Evolutionary conservation across 1,139 yeast species (phyloP).

Genomic region (Debaryomyces sp.): DNA sequence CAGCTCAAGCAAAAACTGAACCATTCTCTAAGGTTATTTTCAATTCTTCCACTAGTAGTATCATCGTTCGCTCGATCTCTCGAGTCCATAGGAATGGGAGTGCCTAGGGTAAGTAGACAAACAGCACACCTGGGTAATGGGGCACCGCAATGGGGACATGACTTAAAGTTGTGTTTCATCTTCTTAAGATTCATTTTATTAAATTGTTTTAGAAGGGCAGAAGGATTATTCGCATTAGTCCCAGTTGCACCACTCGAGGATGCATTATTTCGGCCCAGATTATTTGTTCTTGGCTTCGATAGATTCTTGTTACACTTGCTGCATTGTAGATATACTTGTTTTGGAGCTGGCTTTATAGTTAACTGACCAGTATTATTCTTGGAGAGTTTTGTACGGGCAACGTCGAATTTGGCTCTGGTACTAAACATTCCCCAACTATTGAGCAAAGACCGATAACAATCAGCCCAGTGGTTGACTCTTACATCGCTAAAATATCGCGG

Average conservation of each 20-base stretch:
- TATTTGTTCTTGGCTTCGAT: conserved; percentile 32
- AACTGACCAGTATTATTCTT: conserved; percentile 50
- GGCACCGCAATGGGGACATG: conserved; percentile 86
- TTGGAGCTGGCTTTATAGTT: conserved; percentile 57
- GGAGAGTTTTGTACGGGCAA: conserved; percentile 69
- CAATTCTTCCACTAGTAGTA: conserved; percentile 24
- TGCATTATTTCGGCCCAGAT: conserved; percentile 9
- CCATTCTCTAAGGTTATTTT: conserved; percentile 62
- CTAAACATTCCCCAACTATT: conserved; percentile 86
- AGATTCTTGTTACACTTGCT: conserved; percentile 76
- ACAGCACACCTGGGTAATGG: conserved; percentile 93
- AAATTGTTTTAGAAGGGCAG: conserved; percentile 41
- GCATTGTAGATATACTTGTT: conserved; percentile 83
- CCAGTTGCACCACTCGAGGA: conserved; percentile 6
- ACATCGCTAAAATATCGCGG: conserved; percentile 79
- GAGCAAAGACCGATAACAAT: conserved; percentile 66
- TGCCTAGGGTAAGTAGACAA: conserved; percentile 80
- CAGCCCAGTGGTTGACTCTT: conserved; percentile 77
- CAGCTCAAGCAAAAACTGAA: conserved; percentile 90
- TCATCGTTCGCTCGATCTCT: conserved; percentile 19
- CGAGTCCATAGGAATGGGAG: conserved; percentile 54
- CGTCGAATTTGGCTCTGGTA: conserved; percentile 82
- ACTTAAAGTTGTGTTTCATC: conserved; percentile 29
- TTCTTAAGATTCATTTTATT: conserved; percentile 29
- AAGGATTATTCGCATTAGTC: conserved; percentile 21